Evolutionary conservation across 148 eudicot genomes (phyloP), one percentile per base, ranked within the genome.

Genomic region (Limonium bicolor): DNA sequence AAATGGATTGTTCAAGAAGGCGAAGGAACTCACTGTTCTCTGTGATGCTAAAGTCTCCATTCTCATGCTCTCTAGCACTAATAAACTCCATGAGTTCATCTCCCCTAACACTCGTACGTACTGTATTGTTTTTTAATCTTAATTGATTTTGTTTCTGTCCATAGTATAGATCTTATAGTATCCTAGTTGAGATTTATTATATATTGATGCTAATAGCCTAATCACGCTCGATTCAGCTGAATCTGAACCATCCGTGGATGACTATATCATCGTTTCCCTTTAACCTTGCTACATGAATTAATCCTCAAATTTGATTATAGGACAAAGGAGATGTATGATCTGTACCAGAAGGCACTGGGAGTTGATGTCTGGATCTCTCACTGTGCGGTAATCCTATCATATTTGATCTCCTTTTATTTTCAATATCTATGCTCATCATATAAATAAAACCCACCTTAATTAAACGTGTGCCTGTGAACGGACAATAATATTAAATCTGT

Each of bases 1-100:
- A 36, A 82, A 73, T 33, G 96, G 96, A 9, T 41, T 86, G 18
- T 78, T 86, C 67, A 86, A 86, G 72, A 86, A 86, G 62, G 96
- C 96, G 1, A 62, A 56, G 50, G 96, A 87, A 31, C 80, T 87
- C 9, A 68, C 80, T 11, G 90, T 87, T 41, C 71, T 87, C 12
- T 87, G 96, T 33, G 96, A 87, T 55, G 85, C 96, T 3, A 67
- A 60, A 41, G 77, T 87, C 53, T 87, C 94, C 25, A 67, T 87
- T 44, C 60, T 87, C 47, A 82, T 87, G 96, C 11, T 87, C 4
- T 87, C 96, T 18, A 60, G 73, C 23, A 71, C 78, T n/a, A 39
- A 45, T 19, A 82, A 76, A 63, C 63, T 82, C 60, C 94, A 82
- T 48, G 88, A 87, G 20, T 79, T 38, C 58, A 68, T 62, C 52